Evolutionary conservation across 1,284 basidiomycete genomes (phyloP), one percentile per base, ranked within the genome.

Genomic region (Mycosarcoma maydis): DNA sequence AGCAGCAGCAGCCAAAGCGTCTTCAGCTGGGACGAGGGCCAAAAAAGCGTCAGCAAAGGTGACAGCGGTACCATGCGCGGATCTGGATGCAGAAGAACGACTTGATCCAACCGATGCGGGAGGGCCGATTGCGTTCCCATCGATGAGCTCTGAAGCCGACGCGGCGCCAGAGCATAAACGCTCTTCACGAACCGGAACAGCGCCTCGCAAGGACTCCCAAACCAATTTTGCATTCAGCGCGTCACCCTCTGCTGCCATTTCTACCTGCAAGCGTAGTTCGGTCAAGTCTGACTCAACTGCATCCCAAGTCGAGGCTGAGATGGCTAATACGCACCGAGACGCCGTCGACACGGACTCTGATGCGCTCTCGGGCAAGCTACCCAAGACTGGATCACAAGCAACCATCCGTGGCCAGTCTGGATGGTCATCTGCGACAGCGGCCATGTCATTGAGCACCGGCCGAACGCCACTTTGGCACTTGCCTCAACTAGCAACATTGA

Each of bases 391-490:
- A 17, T 58, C 51, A 6, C 45, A 69, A 47, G 54, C 67, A 1
- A 64, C 67, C 23, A 59, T 69, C 37, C 62, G 62, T 6, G 61
- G 54, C 23, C 36, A 52, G 14, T 53, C 38, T 36, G 53, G 42
- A 33, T 41, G 41, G 6, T 45, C 38, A 7, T 41, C 43, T 7
- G 38, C 22, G 10, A 33, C 49, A 24, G n/a, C 32, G n/a, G 17
- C 44, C 26, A 44, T 26, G 11, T 13, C 43, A 3, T 27, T 32
- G 3, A 43, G 17, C 38, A 29, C 24, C 6, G 43, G 27, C 6
- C 45, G 67, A 14, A 32, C 19, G 4, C 53, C 62, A 6, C 49
- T 66, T 7, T 22, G 62, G 4, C 53, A 54, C 16, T 29, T 72
- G 1, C 22, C 50, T 6, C 50, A 61, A 23, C 34, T 74, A 24